phyloP scores from a whole-genome alignment of 2,329 filamentous ascomycete genomes.

The Penicillium brevicompactum region DNA sequence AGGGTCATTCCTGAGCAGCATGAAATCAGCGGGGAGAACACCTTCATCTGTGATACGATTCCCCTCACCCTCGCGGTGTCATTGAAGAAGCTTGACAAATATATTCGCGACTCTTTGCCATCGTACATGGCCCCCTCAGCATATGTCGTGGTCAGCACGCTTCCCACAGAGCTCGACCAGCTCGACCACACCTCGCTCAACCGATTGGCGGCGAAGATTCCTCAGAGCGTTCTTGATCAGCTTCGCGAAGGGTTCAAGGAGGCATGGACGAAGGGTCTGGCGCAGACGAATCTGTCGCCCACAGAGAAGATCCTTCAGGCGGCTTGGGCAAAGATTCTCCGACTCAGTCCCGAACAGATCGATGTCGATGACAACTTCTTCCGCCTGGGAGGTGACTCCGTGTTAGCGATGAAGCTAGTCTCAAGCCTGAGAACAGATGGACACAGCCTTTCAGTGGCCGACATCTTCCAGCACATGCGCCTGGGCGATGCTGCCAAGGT shows the following conservation, averaged over 20 bases:
- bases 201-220: constrained; percentile 32
- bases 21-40: constrained; percentile 17
- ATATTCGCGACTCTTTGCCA: constrained; percentile 46
- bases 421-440: constrained; percentile 47
- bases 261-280: constrained; percentile 37
- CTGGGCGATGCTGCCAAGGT: constrained; percentile 57
- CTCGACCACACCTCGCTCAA: constrained; percentile 36
- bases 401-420: constrained; percentile 60
- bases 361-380: constrained; percentile 62
- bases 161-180: constrained; percentile 32
- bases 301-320: constrained; percentile 39
- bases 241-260: constrained; percentile 22
- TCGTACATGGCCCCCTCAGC: constrained; percentile 48
- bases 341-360: constrained; percentile 44
- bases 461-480: constrained; percentile 52
- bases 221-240: constrained; percentile 16
- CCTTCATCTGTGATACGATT: constrained; percentile 25
- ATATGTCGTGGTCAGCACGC: constrained; percentile 45
- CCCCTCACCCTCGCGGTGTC: constrained; percentile 34
- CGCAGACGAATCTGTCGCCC: constrained; percentile 34
- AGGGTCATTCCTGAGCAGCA: constrained; percentile 29
- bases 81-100: constrained; percentile 48
- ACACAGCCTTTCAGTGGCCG: constrained; percentile 49
- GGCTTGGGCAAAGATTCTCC: constrained; percentile 34
- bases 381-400: constrained; percentile 62